Evolutionary conservation across 345 rosid species (phyloP).

Genomic region (Pugionium cornutum): DNA sequence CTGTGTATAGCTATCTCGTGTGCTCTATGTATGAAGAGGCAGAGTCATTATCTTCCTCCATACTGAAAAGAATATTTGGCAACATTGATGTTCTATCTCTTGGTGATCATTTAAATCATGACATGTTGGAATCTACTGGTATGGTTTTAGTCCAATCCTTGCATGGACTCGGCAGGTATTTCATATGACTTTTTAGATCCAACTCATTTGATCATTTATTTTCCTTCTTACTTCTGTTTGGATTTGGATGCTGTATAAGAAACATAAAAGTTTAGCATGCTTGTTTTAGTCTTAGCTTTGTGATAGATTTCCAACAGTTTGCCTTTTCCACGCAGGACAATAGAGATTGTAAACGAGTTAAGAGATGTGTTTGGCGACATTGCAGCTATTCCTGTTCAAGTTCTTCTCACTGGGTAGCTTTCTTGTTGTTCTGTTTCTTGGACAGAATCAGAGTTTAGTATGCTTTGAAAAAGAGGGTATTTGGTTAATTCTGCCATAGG

Average conservation of each 20-base stretch:
- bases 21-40: conserved; percentile 82
- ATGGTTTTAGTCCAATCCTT: conserved; percentile 86
- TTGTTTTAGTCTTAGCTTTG: conserved; percentile 21
- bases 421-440: conserved; percentile 28
- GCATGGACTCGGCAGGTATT: conserved; percentile 61
- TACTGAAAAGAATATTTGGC: conserved; percentile 42
- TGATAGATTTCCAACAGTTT: not conserved
- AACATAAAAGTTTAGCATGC: conserved; percentile 4
- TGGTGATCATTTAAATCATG: conserved; percentile 42
- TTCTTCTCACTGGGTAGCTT: conserved; percentile 66
- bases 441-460: not conserved
- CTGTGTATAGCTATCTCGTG: conserved; percentile 60
- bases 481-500: conserved; percentile 7
- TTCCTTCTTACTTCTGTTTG: conserved; percentile 8
- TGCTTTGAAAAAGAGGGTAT: not conserved
- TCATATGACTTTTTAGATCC: not conserved
- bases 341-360: conserved; percentile 59
- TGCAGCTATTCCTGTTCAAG: conserved; percentile 69
- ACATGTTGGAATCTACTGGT: conserved; percentile 66
- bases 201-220: not conserved
- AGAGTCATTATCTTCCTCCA: conserved; percentile 56
- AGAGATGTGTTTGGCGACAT: conserved; percentile 49
- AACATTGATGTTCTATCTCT: conserved; percentile 16
- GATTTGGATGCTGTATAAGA: conserved; percentile 5
- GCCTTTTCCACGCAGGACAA: conserved; percentile 51